Conservation (phyloP, 352 stramenopile genomes). For the Blastocystis sp. region DNA sequence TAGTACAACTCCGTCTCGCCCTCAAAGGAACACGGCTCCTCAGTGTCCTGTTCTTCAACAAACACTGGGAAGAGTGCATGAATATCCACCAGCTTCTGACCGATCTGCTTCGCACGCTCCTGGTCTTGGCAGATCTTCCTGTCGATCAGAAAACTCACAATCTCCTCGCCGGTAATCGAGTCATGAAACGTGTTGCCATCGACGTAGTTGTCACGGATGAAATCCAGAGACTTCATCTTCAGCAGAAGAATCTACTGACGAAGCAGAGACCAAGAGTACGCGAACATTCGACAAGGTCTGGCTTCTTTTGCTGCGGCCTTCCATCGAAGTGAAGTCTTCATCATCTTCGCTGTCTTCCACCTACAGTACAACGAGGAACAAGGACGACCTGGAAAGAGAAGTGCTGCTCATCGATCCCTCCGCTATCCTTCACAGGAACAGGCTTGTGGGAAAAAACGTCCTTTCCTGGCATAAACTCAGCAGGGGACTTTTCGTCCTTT, state of each 20-base stretch:
- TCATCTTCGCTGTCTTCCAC: neutral
- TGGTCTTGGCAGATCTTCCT: neutral
- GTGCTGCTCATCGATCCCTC: neutral
- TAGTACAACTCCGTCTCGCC: constrained; percentile 19
- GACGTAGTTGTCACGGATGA: neutral
- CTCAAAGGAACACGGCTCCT: neutral
- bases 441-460: neutral
- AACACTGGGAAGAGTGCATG: neutral
- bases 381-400: neutral
- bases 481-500: neutral
- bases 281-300: neutral
- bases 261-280: neutral
- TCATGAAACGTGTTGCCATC: constrained; percentile 28
- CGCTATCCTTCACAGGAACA: neutral
- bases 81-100: neutral
- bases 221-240: neutral
- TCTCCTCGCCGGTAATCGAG: constrained; percentile 6
- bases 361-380: neutral
- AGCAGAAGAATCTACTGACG: neutral
- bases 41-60: neutral
- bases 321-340: neutral
- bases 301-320: neutral
- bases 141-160: neutral
- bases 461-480: neutral
- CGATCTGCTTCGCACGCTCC: neutral